Conservation (phyloP, 2,329 filamentous ascomycete genomes). For the Didymella lethalis region DNA sequence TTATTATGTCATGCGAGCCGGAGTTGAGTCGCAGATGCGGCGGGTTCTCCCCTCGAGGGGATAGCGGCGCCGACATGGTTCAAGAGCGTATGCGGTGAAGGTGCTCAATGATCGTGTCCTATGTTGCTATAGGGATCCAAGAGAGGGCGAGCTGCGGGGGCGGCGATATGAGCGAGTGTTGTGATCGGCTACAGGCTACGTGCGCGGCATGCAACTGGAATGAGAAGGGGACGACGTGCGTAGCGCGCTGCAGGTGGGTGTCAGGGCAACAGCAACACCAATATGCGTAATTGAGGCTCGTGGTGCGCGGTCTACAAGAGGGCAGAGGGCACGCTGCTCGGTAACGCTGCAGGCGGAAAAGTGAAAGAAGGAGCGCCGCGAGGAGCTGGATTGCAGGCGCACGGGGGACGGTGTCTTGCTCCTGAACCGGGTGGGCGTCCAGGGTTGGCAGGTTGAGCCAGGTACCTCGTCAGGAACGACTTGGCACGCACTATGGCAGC, state of each 20-base stretch:
- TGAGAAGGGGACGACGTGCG: constrained; percentile 31
- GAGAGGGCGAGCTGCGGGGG: constrained; percentile 15
- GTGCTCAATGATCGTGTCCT: constrained; percentile 17
- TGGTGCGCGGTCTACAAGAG: constrained; percentile 8
- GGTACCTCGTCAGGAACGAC: constrained; percentile 19
- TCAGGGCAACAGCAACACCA: constrained; percentile 39
- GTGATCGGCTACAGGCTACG: constrained; percentile 12
- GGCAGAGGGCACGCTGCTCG: constrained; percentile 30
- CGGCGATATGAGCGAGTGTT: constrained; percentile 16
- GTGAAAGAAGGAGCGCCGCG: constrained; percentile 26
- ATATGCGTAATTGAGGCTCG: constrained; percentile 21
- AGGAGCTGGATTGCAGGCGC: constrained; percentile 21
- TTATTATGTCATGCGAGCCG: constrained; percentile 61
- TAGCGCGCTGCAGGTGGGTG: constrained; percentile 29
- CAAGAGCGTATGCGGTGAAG: constrained; percentile 22
- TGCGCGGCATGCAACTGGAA: constrained; percentile 42
- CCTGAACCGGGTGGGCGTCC: constrained; percentile 14
- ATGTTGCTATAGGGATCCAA: constrained; percentile 31
- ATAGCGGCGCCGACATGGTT: constrained; percentile 39
- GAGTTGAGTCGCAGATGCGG: constrained; percentile 73
- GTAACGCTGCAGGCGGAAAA: constrained; percentile 36
- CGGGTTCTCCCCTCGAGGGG: constrained; percentile 49
- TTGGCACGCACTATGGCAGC: constrained; percentile 18
- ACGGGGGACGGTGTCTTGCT: constrained; percentile 17
- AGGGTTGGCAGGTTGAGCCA: constrained; percentile 21